phyloP scores from a whole-genome alignment of 2,329 filamentous ascomycete genomes.

The Bertia moriformis region DNA sequence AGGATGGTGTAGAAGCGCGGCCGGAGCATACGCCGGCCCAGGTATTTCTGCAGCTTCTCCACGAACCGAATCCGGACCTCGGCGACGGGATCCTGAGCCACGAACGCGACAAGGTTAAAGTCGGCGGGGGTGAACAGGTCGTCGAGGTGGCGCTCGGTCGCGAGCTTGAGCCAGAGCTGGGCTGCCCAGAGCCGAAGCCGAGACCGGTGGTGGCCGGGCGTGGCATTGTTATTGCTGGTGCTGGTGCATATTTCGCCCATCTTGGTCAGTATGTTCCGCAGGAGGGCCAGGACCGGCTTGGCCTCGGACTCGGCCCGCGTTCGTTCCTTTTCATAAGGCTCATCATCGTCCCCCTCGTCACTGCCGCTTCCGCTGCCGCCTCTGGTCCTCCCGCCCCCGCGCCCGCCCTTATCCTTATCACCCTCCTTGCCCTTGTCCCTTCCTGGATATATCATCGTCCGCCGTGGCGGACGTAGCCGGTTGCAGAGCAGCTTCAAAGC shows the following conservation, averaged over 20 bases:
- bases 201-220: constrained; percentile 64
- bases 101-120: constrained; percentile 69
- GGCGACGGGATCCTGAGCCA: constrained; percentile 63
- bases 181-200: constrained; percentile 72
- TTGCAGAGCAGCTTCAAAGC: constrained; percentile 79
- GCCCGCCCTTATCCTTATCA: too few species aligned
- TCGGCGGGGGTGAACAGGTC: constrained; percentile 55
- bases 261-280: constrained; percentile 16
- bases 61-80: constrained; percentile 69
- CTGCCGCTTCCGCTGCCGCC: background rate
- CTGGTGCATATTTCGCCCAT: constrained; percentile 31
- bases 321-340: too few species aligned
- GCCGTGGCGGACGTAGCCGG: constrained; percentile 56
- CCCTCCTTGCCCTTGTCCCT: too few species aligned
- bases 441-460: too few species aligned
- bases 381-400: too few species aligned
- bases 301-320: background rate
- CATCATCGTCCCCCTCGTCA: too few species aligned
- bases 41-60: constrained; percentile 77
- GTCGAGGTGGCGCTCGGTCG: constrained; percentile 62
- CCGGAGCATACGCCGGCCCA: constrained; percentile 57
- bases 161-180: constrained; percentile 71
- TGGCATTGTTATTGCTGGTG: constrained; percentile 50
- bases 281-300: background rate
- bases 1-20: constrained; percentile 76